A percentile compares a stretch with the other conserved stretches of the same genome.
phyloP scores from a whole-genome alignment of 129 eudicot genomes.

The Calendula officinalis region DNA sequence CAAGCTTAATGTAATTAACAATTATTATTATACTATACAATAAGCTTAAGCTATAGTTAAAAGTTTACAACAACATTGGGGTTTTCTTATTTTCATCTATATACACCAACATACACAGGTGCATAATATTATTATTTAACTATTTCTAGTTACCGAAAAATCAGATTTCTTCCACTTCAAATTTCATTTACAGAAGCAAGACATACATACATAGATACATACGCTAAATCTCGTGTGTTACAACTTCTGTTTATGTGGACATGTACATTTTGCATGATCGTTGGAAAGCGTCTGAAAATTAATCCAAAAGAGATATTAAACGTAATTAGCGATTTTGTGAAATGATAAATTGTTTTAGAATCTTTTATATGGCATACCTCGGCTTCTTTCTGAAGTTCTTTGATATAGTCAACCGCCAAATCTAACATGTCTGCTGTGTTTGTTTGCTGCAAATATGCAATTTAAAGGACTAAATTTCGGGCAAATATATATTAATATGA shows the following conservation, averaged over 20 bases:
- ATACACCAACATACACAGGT: slow-evolving; percentile 24
- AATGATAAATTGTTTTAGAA: background rate
- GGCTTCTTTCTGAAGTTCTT: slow-evolving; percentile 85
- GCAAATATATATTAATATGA: background rate
- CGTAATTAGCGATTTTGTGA: background rate
- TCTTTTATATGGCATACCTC: slow-evolving; percentile 40
- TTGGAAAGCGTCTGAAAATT: slow-evolving; percentile 48
- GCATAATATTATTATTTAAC: slow-evolving; percentile 18
- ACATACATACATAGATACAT: slow-evolving; percentile 26
- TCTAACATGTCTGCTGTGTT: slow-evolving; percentile 97
- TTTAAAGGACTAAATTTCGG: background rate
- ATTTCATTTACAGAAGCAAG: slow-evolving; percentile 33
- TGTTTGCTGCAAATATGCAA: slow-evolving; percentile 68
- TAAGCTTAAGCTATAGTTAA: slow-evolving; percentile 17
- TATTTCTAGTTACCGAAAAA: slow-evolving; percentile 9
- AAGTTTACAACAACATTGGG: slow-evolving; percentile 29
- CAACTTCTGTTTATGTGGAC: slow-evolving; percentile 42
- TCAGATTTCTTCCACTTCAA: background rate
- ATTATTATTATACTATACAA: slow-evolving; percentile 17
- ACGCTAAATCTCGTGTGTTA: slow-evolving; percentile 16
- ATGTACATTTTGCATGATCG: slow-evolving; percentile 56
- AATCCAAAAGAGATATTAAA: background rate
- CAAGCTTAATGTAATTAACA: slow-evolving; percentile 15
- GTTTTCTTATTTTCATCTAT: slow-evolving; percentile 27
- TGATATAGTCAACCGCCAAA: slow-evolving; percentile 90